A percentile compares a stretch with the other conserved stretches of the same genome.
Evolutionary conservation across 2,329 filamentous ascomycete genomes (phyloP).

Genomic region (Aspergillus ustus): DNA sequence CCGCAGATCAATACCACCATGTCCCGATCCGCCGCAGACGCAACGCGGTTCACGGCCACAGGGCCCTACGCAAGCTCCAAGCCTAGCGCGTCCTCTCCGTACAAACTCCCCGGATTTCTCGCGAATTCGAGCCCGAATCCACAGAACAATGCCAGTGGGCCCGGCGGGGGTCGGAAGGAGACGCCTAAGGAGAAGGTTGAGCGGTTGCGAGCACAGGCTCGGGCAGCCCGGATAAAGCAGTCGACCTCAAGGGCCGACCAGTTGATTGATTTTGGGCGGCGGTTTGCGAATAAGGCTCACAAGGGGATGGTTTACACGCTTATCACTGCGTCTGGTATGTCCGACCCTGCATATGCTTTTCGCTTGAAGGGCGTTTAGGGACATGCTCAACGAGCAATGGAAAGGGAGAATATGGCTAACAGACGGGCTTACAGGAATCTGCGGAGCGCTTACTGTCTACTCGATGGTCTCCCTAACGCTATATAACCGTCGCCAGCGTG

Average conservation of each 20-base stretch:
- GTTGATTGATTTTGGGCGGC: conserved; percentile 57
- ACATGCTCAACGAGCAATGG: background rate
- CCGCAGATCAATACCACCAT: conserved; percentile 32
- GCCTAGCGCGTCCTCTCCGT: conserved; percentile 34
- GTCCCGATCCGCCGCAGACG: conserved; percentile 54
- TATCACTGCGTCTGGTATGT: conserved; percentile 64
- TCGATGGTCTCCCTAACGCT: conserved; percentile 69
- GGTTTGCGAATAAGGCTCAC: conserved; percentile 65
- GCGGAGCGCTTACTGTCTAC: conserved; percentile 65
- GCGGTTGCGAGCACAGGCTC: conserved; percentile 69
- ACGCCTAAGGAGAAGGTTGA: conserved; percentile 72
- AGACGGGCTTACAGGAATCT: conserved; percentile 54
- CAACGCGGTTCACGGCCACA: conserved; percentile 57
- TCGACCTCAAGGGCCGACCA: conserved; percentile 61
- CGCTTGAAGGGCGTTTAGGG: background rate
- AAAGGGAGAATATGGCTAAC: conserved; percentile 5
- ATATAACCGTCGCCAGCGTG: conserved; percentile 68
- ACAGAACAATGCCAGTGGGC: conserved; percentile 21
- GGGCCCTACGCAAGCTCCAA: conserved; percentile 54
- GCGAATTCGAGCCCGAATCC: conserved; percentile 20
- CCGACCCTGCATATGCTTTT: background rate
- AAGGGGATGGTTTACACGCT: conserved; percentile 63
- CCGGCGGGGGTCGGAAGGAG: conserved; percentile 50
- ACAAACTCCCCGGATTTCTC: conserved; percentile 38
- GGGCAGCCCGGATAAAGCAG: conserved; percentile 66